Evolutionary conservation across 495 filamentous ascomycete species (phyloP).

Genomic region (Aspergillus asperescens): DNA sequence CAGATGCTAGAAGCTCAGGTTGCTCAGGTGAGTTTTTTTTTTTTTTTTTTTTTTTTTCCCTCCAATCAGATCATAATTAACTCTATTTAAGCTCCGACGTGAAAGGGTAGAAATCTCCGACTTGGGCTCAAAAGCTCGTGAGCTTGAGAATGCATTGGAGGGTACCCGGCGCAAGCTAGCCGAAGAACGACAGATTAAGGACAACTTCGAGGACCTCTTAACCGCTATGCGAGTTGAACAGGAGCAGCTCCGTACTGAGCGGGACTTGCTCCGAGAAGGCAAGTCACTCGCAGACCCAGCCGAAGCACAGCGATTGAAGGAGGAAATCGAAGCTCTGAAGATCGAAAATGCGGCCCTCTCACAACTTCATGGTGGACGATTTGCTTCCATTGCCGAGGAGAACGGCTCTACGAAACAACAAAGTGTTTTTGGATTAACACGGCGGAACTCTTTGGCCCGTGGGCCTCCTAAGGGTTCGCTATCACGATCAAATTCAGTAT

Average conservation of each 20-base stretch:
- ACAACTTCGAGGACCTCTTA: slow-evolving; percentile 89
- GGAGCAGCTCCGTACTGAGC: slow-evolving; percentile 75
- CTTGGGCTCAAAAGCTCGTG: slow-evolving; percentile 45
- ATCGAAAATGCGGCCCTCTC: slow-evolving; percentile 49
- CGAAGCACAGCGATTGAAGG: slow-evolving; percentile 64
- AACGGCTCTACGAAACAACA: slow-evolving; percentile 23
- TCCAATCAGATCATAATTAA: no score
- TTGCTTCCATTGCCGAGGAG: slow-evolving; percentile 64
- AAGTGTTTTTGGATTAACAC: slow-evolving; percentile 46
- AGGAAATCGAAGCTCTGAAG: slow-evolving; percentile 60
- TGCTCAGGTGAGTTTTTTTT: slow-evolving; percentile 49
- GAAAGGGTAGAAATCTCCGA: slow-evolving; percentile 41
- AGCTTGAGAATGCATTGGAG: slow-evolving; percentile 75
- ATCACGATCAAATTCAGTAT: slow-evolving; percentile 56
- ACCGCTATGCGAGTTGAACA: slow-evolving; percentile 78
- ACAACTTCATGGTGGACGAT: slow-evolving; percentile 46
- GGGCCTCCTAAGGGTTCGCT: slow-evolving; percentile 34
- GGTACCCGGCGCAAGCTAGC: slow-evolving; percentile 72
- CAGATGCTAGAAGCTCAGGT: slow-evolving; percentile 73
- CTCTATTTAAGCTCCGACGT: slow-evolving; percentile 37
- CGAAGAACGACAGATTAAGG: slow-evolving; percentile 83
- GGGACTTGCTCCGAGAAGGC: slow-evolving; percentile 86
- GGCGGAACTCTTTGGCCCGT: slow-evolving; percentile 59
- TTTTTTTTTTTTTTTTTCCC: no score
- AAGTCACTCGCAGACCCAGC: slow-evolving; percentile 67